These are phyloP conservation scores for Salix suchowensis DNA, from an alignment of 345 rosid species.

Conservation along the genomic window DNA sequence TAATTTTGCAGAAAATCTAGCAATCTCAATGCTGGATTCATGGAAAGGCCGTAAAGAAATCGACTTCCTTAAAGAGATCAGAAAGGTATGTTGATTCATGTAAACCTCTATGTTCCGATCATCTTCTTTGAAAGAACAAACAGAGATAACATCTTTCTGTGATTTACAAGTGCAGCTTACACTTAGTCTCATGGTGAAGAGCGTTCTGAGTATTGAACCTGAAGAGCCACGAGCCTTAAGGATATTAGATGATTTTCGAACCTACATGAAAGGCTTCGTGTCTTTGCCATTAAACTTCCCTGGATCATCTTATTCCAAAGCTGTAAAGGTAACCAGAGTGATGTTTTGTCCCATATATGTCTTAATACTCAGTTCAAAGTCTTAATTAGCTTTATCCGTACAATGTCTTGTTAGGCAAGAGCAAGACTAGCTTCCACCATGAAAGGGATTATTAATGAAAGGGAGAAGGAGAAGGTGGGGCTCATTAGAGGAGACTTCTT, in stretches of 20 bases:
- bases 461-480: constrained; percentile 22
- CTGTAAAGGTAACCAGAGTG: constrained; percentile 53
- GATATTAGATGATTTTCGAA: constrained; percentile 56
- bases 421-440: constrained; percentile 57
- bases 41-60: constrained; percentile 49
- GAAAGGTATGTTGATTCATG: constrained; percentile 32
- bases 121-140: not conserved
- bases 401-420: constrained; percentile 51
- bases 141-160: not conserved
- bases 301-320: constrained; percentile 64
- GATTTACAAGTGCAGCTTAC: constrained; percentile 44
- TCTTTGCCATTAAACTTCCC: constrained; percentile 70
- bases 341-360: not conserved
- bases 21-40: constrained; percentile 55
- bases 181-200: constrained; percentile 60
- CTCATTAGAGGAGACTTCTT: constrained; percentile 47
- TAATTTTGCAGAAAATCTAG: constrained; percentile 38
- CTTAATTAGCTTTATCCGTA: not conserved
- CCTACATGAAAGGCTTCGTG: constrained; percentile 80
- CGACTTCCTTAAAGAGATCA: constrained; percentile 51
- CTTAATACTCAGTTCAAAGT: not conserved
- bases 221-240: constrained; percentile 48
- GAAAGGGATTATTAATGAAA: constrained; percentile 42
- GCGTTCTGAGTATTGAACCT: constrained; percentile 59
- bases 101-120: not conserved